Evolutionary conservation across 1,284 basidiomycete genomes (phyloP), one percentile per base, ranked within the genome.

Genomic region (Pseudozyma thailandica): DNA sequence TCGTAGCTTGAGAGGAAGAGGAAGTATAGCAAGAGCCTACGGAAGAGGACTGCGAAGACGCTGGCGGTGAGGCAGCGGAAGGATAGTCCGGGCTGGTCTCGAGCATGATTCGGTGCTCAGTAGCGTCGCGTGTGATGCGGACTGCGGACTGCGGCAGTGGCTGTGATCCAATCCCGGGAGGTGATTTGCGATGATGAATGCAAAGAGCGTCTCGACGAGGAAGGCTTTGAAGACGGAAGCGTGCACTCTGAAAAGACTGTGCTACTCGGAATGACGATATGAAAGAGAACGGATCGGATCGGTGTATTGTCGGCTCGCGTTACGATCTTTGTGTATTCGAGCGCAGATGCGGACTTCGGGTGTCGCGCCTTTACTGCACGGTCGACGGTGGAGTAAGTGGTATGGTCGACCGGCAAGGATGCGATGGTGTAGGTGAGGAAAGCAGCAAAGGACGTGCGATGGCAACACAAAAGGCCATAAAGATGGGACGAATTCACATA

Each of bases 11-110:
- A 16, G 72, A 74, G 30, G 58, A 56, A 20, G 63, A 61, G 15
- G 72, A 66, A 18, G 66, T 57, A 38, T 63, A 74, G 56, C 58
- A 61, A 31, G 66, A 74, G 9, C 72, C 62, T 31, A 54, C 58
- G 23, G 72, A 71, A 10, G 72, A 74, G 25, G 72, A 71, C 56
- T 74, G 72, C 26, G 72, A 65, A 31, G 71, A 74, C 25, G 49
- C 70, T 27, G 64, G 65, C 50, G 72, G 61, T 31, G 66, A 74
- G 50, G 57, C 61, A 42, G 61, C 61, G 48, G 57, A 57, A 16
- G 52, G 26, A 48, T 21, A 48, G 28, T 65, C 50, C 27, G 66
- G 68, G 27, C 69, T 70, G 43, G 44, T 62, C 27, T 54, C 64
- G 50, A 53, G 66, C 70, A 72, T 72, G 63, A 16, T 72, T 66